Evolutionary conservation across 2,329 filamentous ascomycete genomes (phyloP).

Genomic region (Microcyclosporella mali): DNA sequence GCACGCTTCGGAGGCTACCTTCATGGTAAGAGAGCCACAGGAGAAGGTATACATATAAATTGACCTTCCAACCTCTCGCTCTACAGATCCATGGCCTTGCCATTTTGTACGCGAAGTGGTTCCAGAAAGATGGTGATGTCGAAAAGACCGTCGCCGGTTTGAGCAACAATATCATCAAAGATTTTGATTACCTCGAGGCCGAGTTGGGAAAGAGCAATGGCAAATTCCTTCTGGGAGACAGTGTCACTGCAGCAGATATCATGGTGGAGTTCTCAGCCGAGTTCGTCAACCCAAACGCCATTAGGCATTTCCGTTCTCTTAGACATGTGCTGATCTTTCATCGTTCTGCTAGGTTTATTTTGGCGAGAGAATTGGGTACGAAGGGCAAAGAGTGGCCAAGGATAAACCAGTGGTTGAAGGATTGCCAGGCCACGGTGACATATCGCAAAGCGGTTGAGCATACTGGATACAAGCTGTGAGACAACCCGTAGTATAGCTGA

Average conservation of each 20-base stretch:
- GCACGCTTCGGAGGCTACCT: constrained; percentile 44
- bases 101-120: constrained; percentile 41
- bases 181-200: constrained; percentile 41
- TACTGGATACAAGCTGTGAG: constrained; percentile 33
- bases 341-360: constrained; percentile 35
- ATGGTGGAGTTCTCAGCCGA: constrained; percentile 40
- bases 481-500: too few relatives aligned
- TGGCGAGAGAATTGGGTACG: constrained; percentile 34
- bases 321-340: too few relatives aligned
- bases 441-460: constrained; percentile 39
- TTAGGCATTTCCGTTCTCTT: too few relatives aligned
- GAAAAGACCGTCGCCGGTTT: constrained; percentile 35
- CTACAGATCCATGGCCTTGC: constrained; percentile 43
- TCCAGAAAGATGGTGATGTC: constrained; percentile 33
- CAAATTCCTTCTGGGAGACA: constrained; percentile 38
- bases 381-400: constrained; percentile 31
- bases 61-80: too few relatives aligned
- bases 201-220: constrained; percentile 36
- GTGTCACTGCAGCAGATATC: constrained; percentile 40
- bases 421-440: constrained; percentile 31
- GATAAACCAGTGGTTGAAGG: constrained; percentile 33
- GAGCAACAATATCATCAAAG: constrained; percentile 40
- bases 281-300: too few relatives aligned
- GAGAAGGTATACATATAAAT: too few relatives aligned
- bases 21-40: too few relatives aligned